Base-by-base conservation (phyloP, 2,329 filamentous ascomycete species). In the Anisogramma anomala region DNA sequence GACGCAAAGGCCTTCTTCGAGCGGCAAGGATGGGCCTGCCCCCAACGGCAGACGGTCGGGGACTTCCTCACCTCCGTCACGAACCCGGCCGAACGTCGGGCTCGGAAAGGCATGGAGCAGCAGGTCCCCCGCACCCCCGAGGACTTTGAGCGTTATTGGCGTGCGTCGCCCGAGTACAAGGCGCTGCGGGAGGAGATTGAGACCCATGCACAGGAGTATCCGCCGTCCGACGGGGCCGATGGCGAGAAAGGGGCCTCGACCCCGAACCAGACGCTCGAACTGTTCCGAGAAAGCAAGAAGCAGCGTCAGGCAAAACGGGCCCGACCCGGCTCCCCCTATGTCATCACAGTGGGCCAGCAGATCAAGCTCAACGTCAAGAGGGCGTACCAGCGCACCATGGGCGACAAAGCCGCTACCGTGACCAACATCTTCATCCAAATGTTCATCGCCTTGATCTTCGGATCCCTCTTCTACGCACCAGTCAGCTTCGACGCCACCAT, bases 51-150 rank as follows among this genome's bases (percentile, higher is more conserved):
- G 53, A 84, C 79, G 0, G 79, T 74, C 0, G 76, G 71, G 2
- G 81, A 84, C 51, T 84, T 84, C 52, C 61, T 84, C 9, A 84
- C 80, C 0, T 77, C 75, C 0, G 63, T 84, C 19, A 84, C 80
- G 0, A 80, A 79, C 50, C 75, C 77, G 0, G 55, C 61, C 0
- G 79, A 84, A 57, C 68, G 80, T 22, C 60, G 62, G 33, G 58
- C 71, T 0, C 64, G 66, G 1, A 52, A 66, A 6, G 80, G 80
- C 0, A 78, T 72, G 58, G 77, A 83, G 50, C 58, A 65, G 42
- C 64, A 63, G 35, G 74, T 80, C 0, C 82, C 82, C 1, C 68
- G 78, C 3, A 84, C 80, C 0, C 68, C 82, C 0, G 79, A 83
- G 33, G 82, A 84, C 1, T 85, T 85, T 50, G 79, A 69, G 47